phyloP scores from a whole-genome alignment of 495 filamentous ascomycete genomes.

The Penicillium pulvis region DNA sequence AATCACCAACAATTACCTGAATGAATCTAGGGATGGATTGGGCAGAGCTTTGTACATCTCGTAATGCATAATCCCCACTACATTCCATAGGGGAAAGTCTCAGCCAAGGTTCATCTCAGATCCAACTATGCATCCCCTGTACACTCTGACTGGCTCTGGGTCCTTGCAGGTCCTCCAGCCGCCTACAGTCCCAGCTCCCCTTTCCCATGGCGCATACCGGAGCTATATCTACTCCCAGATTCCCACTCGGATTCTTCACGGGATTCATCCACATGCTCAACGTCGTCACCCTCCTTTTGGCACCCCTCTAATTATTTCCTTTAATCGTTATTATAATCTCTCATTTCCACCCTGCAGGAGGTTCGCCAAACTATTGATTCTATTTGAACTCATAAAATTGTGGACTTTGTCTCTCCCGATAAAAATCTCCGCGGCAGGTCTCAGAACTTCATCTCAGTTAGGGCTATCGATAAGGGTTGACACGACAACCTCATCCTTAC shows the following conservation, averaged over 20 bases:
- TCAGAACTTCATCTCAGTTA: constrained; percentile 31
- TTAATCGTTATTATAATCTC: constrained; percentile 3
- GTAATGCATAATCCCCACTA: constrained; percentile 11
- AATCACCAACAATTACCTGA: background rate
- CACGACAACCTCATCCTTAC: constrained; percentile 51
- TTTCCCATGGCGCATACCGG: constrained; percentile 30
- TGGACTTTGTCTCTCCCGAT: constrained; percentile 26
- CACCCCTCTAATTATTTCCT: constrained; percentile 17
- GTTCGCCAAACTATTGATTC: constrained; percentile 25
- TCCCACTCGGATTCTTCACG: constrained; percentile 41
- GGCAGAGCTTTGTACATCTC: background rate
- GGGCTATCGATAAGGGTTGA: constrained; percentile 48
- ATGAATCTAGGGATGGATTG: constrained; percentile 2
- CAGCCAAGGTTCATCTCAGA: constrained; percentile 30
- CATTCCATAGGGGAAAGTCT: constrained; percentile 17
- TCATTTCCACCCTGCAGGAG: constrained; percentile 1
- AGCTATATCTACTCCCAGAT: constrained; percentile 35
- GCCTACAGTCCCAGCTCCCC: constrained; percentile 4
- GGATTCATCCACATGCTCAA: constrained; percentile 41
- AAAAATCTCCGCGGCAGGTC: constrained; percentile 34
- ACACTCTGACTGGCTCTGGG: constrained; percentile 21
- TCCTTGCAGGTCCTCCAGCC: constrained; percentile 27
- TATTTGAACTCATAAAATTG: constrained; percentile 9
- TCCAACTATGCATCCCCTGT: constrained; percentile 32
- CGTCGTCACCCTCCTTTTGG: constrained; percentile 27